Evolutionary conservation across 257 asterid species (phyloP), one percentile per base, ranked within the genome.

Genomic region (Plantago major): DNA sequence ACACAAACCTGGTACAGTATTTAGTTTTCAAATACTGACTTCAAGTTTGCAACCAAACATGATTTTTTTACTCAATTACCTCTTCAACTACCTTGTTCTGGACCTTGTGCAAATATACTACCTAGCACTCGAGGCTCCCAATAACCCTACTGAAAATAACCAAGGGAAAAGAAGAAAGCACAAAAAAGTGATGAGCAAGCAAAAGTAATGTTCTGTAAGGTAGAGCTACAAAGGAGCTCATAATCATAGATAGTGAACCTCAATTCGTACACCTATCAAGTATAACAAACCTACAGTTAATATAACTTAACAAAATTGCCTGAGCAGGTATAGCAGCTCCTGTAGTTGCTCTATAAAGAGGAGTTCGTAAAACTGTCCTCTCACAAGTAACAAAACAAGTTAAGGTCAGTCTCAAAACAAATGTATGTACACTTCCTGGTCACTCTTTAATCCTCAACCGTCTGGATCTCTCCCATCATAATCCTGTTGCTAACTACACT

Each of bases 381-480:
- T 53, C 58, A 53, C 40, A 18, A 54, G 57, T 56, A 60, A 49
- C 8, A 50, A 33, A 16, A 56, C 45, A 80, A 84, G 73, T 68
- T 85, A 83, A 89, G 77, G 74, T 66, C 73, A 17, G 59, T 67
- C 79, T 50, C 63, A 42, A 60, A 58, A 50, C 42, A 73, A 72
- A 77, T 58, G 81, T 83, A 87, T 81, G 69, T 83, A 88, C 95
- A 76, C 3, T 38, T 63, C 40, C 70, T 58, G 54, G 22, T 4
- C 49, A 46, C 42, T 26, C 33, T 66, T 78, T 73, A 89, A 56
- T 89, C 97, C 37, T 93, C 97, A 13, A 80, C 56, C 0, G 86
- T 68, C 86, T 93, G 97, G 76, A 89, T 93, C 86, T 93, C 99
- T 26, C 99, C 99, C 97, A 77, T 93, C 99, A 93, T 89, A 66